These are phyloP conservation scores for Tinospora cordifolia DNA, from an alignment of 164 flowering plant genomes.

Conservation along the genomic window DNA sequence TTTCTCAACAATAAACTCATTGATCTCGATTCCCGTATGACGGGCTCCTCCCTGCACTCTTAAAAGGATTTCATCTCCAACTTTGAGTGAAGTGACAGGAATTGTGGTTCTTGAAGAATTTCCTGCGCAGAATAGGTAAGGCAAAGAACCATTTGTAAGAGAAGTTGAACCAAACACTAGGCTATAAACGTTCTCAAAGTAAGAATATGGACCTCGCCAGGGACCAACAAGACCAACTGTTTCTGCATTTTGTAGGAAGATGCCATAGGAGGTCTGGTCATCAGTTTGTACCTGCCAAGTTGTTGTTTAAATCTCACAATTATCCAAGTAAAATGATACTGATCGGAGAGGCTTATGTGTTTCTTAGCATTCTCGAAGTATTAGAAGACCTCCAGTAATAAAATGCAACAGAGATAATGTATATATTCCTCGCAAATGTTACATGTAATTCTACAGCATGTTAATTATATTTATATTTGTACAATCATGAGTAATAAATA, in stretches of 20 bases:
- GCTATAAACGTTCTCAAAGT: neutral
- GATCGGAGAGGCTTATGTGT: too few relatives aligned
- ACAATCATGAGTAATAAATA: too few relatives aligned
- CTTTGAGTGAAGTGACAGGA: conserved; percentile 74
- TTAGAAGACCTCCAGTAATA: too few relatives aligned
- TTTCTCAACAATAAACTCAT: conserved; percentile 83
- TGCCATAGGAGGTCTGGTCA: conserved; percentile 41
- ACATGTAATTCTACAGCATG: too few relatives aligned
- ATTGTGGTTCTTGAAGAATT: conserved; percentile 36
- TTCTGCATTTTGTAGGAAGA: conserved; percentile 83
- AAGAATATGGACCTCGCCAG: conserved; percentile 32
- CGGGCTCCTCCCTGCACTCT: conserved; percentile 76
- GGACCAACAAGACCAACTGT: conserved; percentile 70
- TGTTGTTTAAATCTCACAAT: neutral
- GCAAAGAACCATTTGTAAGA: neutral
- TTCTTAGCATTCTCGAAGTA: too few relatives aligned
- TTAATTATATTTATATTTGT: too few relatives aligned
- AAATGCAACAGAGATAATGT: too few relatives aligned
- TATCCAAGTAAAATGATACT: neutral
- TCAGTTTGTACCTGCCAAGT: conserved; percentile 30
- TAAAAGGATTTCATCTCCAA: conserved; percentile 63
- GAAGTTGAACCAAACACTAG: neutral
- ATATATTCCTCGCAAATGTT: too few relatives aligned
- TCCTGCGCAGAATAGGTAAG: conserved; percentile 24
- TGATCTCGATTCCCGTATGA: conserved; percentile 84